Evolutionary conservation across 257 asterid species (phyloP), one percentile per base, ranked within the genome.

Genomic region (Mentha longifolia): DNA sequence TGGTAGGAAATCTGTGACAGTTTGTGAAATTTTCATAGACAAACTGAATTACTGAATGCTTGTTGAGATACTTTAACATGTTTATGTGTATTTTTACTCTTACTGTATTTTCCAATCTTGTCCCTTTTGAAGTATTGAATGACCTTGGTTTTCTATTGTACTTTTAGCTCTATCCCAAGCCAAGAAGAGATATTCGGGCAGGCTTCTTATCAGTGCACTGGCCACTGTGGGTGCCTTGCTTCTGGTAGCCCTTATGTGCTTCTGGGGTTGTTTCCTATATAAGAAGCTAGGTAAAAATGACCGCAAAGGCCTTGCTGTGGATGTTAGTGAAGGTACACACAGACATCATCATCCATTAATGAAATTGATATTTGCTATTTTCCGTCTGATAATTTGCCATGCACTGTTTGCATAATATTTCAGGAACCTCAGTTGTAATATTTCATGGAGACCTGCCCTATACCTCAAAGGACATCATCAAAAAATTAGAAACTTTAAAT

Each of bases 401-500:
- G 41, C 22, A 19, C 19, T 62, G 35, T 42, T 70, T 46, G 20
- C 43, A 33, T 52, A 12, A 64, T 78, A 30, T 72, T 69, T 83
- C 90, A 92, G 98, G 98, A 61, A 94, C 98, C 74, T 92, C 98
- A 35, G 83, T 92, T 75, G 97, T 90, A 65, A 87, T 92, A 86
- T 92, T 92, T 76, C 98, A 92, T 77, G 98, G 98, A 76, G 98
- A 92, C 79, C 85, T 92, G 65, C 98, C 98, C 3, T 92, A 92
- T 80, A 68, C 98, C 57, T 92, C 98, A 30, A 92, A 92, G 78
- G 98, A 93, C 68, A 85, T 93, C 77, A 86, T 93, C 0, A 91
- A 77, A 73, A 93, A 93, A 61, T 80, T 93, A 72, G 98, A 93
- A 83, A 79, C 77, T 51, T 76, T 93, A 78, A 89, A 76, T 75